These are phyloP conservation scores for Pyrrhoderma lamaoense DNA, from an alignment of 1,284 basidiomycete species.

Conservation along the genomic window DNA sequence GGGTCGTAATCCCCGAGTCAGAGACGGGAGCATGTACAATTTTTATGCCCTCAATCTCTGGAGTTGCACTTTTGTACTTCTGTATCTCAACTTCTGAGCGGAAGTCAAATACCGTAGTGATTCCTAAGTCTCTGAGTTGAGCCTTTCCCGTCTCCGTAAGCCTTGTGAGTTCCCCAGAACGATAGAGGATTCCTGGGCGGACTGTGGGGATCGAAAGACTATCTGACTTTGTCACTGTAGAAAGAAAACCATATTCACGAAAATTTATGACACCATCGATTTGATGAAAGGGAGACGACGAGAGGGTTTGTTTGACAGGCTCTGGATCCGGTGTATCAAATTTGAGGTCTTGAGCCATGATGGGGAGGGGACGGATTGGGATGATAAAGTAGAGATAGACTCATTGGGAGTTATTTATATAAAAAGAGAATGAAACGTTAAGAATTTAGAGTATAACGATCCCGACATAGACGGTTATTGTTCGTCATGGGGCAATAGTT, in stretches of 20 bases:
- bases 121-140: conserved; percentile 30
- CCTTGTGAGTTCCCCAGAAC: conserved; percentile 33
- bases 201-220: conserved; percentile 16
- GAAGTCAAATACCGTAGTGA: conserved; percentile 37
- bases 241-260: conserved; percentile 31
- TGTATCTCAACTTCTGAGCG: conserved; percentile 32
- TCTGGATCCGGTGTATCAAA: conserved; percentile 1
- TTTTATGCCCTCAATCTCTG: conserved; percentile 28
- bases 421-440: too few relatives aligned
- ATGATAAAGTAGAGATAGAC: neutral
- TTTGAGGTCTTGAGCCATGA: neutral
- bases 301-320: conserved; percentile 6
- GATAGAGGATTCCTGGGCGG: conserved; percentile 32
- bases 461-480: too few relatives aligned
- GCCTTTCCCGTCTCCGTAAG: conserved; percentile 32
- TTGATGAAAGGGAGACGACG: conserved; percentile 32
- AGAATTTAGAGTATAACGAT: too few relatives aligned
- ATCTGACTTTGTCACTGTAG: conserved; percentile 14
- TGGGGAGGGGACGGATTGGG: neutral
- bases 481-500: too few relatives aligned
- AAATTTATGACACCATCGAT: conserved; percentile 37
- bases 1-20: conserved; percentile 22
- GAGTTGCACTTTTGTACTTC: conserved; percentile 27
- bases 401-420: too few relatives aligned
- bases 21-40: conserved; percentile 24